These are phyloP conservation scores for Aspergillus egyptiacus DNA, from an alignment of 495 filamentous ascomycete species.

Conservation along the genomic window DNA sequence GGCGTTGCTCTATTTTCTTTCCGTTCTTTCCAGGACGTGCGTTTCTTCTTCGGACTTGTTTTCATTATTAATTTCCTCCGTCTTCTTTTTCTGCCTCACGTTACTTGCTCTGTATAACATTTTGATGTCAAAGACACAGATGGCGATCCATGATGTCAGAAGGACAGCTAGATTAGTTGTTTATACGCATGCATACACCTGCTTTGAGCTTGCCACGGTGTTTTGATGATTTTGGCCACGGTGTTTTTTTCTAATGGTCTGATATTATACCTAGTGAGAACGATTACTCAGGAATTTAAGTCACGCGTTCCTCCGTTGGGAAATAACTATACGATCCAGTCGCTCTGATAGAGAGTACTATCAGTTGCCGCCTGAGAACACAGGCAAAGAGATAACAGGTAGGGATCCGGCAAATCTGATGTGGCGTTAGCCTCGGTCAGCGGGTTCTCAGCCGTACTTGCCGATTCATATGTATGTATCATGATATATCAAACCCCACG, in stretches of 20 bases:
- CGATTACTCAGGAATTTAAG: too few species aligned
- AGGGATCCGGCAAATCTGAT: too few species aligned
- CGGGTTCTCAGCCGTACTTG: background rate
- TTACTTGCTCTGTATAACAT: constrained; percentile 13
- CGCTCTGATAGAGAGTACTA: too few species aligned
- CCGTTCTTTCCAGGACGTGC: constrained; percentile 4
- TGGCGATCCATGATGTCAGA: constrained; percentile 7
- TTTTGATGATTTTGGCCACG: background rate
- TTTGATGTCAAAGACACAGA: constrained; percentile 2
- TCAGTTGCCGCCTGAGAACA: background rate
- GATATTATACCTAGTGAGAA: background rate
- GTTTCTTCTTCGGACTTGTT: constrained; percentile 13
- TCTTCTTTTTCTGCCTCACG: constrained; percentile 10
- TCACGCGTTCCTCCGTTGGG: too few species aligned
- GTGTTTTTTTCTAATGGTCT: background rate
- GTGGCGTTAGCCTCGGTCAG: constrained; percentile 11
- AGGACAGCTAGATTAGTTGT: constrained; percentile 11
- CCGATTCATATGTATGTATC: too few species aligned
- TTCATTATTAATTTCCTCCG: constrained; percentile 10
- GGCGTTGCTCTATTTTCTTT: constrained; percentile 25
- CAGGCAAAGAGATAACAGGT: background rate
- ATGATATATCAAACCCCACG: background rate
- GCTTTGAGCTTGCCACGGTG: background rate
- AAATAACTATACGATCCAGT: too few species aligned
- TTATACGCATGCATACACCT: background rate